phyloP scores from a whole-genome alignment of 306 rosid species.

The Mimosa bimucronata region DNA sequence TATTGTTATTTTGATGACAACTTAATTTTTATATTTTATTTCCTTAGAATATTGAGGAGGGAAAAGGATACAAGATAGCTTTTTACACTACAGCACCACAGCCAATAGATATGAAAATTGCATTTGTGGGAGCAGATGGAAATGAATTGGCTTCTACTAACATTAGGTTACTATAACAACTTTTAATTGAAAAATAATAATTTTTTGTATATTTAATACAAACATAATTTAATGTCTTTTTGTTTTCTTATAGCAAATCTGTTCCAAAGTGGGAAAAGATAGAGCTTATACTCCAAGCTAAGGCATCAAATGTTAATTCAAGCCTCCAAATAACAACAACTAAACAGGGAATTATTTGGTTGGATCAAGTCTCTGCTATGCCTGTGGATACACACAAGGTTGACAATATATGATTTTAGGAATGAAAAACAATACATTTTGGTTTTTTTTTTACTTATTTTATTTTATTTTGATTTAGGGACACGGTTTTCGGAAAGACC shows the following conservation, averaged over 20 bases:
- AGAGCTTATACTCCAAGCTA: slow-evolving; percentile 7
- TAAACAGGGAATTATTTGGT: slow-evolving; percentile 36
- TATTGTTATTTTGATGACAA: not conserved
- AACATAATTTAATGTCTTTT: not conserved
- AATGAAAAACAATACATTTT: not conserved
- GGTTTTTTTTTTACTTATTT: not conserved
- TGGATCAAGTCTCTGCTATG: slow-evolving; percentile 35
- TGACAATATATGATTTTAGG: not conserved
- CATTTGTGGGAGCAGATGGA: not conserved
- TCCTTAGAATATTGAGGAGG: slow-evolving; percentile 58
- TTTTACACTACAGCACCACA: not conserved
- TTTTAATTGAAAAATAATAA: not conserved
- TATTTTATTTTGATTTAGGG: not conserved
- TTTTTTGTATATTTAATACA: not conserved
- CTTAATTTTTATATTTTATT: too few relatives aligned
- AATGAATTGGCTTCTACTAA: slow-evolving; percentile 46
- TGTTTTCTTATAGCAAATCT: slow-evolving; percentile 34
- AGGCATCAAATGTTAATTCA: slow-evolving; percentile 21
- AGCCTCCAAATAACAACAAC: slow-evolving; percentile 41
- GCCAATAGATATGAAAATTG: not conserved
- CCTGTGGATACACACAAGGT: not conserved
- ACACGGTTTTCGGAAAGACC: not conserved
- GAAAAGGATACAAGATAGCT: not conserved
- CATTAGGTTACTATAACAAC: slow-evolving; percentile 39
- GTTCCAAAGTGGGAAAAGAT: slow-evolving; percentile 37